phyloP scores from a whole-genome alignment of 257 asterid genomes.

The Echites panduratus region DNA sequence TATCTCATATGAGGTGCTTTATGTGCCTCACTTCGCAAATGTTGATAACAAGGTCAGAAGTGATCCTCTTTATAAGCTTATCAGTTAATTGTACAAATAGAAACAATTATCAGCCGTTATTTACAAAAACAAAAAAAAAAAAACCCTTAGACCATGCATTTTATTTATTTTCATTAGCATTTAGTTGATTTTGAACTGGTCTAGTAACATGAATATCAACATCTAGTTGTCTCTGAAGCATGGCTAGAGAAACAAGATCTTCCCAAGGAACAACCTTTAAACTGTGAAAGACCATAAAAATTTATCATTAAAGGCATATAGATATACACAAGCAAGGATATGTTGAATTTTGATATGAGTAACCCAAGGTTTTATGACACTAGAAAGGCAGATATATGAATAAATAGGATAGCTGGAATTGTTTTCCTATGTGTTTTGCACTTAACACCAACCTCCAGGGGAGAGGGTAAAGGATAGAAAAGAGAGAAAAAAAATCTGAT shows the following conservation, averaged over 20 bases:
- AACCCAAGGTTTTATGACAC: not conserved
- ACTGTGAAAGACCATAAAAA: too few species aligned
- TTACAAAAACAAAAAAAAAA: too few species aligned
- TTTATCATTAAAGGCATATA: too few species aligned
- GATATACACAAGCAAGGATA: not conserved
- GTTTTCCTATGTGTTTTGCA: not conserved
- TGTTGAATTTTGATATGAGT: not conserved
- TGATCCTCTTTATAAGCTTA: too few species aligned
- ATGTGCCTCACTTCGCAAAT: too few species aligned
- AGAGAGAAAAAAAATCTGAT: not conserved
- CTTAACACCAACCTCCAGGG: not conserved
- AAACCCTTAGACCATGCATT: too few species aligned
- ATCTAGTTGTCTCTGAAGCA: conserved; percentile 20
- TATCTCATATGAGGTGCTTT: too few species aligned
- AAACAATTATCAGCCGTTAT: too few species aligned
- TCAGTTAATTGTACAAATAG: too few species aligned
- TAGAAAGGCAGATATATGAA: not conserved
- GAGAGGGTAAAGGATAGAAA: not conserved
- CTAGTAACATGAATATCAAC: conserved; percentile 18
- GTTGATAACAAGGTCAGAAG: too few species aligned
- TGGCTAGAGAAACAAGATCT: conserved; percentile 20
- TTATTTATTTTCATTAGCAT: too few species aligned
- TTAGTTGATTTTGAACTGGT: conserved; percentile 21
- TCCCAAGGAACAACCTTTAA: conserved; percentile 18
- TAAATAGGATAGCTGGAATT: too few species aligned